Percentiles rank a stretch among this genome's conserved stretches.
Evolutionary conservation across 2,329 filamentous ascomycete species (phyloP).

Genomic region (Keithomyces neogunnii): DNA sequence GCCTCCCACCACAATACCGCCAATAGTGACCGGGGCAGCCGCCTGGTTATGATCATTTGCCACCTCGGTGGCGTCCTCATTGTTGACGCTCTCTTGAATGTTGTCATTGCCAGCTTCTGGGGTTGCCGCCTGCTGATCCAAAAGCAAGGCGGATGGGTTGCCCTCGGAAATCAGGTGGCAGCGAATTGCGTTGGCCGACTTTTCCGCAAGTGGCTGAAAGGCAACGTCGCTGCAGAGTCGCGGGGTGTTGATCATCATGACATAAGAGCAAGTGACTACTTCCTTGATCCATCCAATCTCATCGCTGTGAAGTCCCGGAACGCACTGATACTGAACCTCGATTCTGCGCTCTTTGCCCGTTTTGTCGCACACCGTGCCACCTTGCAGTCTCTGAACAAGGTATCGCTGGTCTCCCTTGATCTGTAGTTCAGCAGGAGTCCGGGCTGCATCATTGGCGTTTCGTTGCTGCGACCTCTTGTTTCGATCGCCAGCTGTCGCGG

Average conservation of each 20-base stretch:
- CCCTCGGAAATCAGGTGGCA: slow-evolving; percentile 63
- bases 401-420: slow-evolving; percentile 79
- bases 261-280: slow-evolving; percentile 79
- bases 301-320: slow-evolving; percentile 62
- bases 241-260: slow-evolving; percentile 89
- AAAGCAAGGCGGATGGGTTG: slow-evolving; percentile 28
- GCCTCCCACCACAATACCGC: slow-evolving; percentile 45
- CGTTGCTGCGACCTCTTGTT: slow-evolving; percentile 10
- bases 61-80: slow-evolving; percentile 7
- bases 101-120: slow-evolving; percentile 19
- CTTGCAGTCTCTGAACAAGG: slow-evolving; percentile 71
- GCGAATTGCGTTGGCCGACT: slow-evolving; percentile 65
- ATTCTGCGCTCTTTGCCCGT: slow-evolving; percentile 75
- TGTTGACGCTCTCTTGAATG: slow-evolving; percentile 6
- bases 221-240: slow-evolving; percentile 80
- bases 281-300: slow-evolving; percentile 91
- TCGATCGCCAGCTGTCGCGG: slow-evolving; percentile 14
- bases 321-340: slow-evolving; percentile 75
- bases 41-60: slow-evolving; percentile 24
- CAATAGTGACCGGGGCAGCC: slow-evolving; percentile 30
- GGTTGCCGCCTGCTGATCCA: slow-evolving; percentile 24
- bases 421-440: slow-evolving; percentile 56
- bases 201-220: slow-evolving; percentile 73
- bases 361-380: slow-evolving; percentile 77
- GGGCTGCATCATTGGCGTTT: slow-evolving; percentile 15